Evolutionary conservation across 2,329 filamentous ascomycete species (phyloP), one percentile per base, ranked within the genome.

Genomic region (Basipetospora chlamydospora): DNA sequence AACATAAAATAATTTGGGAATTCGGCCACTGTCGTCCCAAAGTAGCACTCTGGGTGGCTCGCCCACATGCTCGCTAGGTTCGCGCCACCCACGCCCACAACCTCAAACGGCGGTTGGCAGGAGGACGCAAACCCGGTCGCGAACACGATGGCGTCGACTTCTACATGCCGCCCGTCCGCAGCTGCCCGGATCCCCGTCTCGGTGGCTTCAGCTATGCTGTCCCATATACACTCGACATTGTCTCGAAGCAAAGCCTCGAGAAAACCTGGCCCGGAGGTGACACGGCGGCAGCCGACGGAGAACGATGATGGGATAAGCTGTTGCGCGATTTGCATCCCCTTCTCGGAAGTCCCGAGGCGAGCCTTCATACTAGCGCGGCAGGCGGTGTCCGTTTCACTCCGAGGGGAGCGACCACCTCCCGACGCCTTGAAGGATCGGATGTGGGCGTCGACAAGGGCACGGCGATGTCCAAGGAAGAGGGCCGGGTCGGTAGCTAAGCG

Each of bases 1-100:
- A 81, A 48, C 48, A 76, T 77, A 21, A 80, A 60, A 0, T 81
- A 56, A 43, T 83, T 84, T 0, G 78, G 77, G 41, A 81, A 81
- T 0, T 67, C 70, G 0, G 77, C 76, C 0, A 73, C 69, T 0
- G 70, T 67, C 1, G 77, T 46, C 0, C 77, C 77, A 6, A 81
- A 57, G 45, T 83, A 84, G 0, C 70, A 76, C 47, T 80, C 73
- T 0, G 79, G 77, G 40, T 68, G 69, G 26, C 62, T 66, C 12
- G 58, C 60, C 77, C 77, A 83, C 2, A 68, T 59, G 7, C 60
- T 52, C 9, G 59, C 54, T 2, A 82, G 56, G 38, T 77, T 63
- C 6, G 63, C 51, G 2, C 67, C 72, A 16, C 38, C 34, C 33
- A 64, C 54, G 2, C 70, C 67, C 17, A 60, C 57, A 43, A 83